Conservation (phyloP, 345 rosid species). For the Eucalyptus curtisii region DNA sequence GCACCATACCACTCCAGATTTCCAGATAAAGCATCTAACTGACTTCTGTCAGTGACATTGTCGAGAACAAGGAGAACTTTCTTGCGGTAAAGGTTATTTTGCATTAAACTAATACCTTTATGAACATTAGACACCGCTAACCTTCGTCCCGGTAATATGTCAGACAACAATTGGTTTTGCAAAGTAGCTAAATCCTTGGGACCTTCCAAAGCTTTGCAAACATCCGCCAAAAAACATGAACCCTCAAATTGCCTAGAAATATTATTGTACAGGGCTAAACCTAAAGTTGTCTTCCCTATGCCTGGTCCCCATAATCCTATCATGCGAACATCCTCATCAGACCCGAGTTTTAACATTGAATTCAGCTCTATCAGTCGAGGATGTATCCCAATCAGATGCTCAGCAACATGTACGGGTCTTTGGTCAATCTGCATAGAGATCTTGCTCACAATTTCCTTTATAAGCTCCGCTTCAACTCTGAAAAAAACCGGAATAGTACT, state of each 20-base stretch:
- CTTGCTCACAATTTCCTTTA: too few species aligned
- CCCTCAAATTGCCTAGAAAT: too few species aligned
- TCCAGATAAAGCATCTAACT: too few species aligned
- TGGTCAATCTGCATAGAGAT: too few species aligned
- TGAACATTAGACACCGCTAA: accelerated
- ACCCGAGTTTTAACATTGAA: background rate
- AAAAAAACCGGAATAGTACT: accelerated
- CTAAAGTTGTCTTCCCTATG: background rate
- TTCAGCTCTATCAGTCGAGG: accelerated
- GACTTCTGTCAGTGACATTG: accelerated
- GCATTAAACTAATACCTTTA: too few species aligned
- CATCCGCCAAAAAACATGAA: too few species aligned
- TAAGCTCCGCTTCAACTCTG: too few species aligned
- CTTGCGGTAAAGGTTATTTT: accelerated
- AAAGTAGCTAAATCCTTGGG: too few species aligned
- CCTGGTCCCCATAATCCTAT: background rate
- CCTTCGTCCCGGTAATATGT: accelerated
- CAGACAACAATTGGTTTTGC: too few species aligned
- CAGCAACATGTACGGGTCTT: too few species aligned
- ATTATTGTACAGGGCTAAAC: background rate
- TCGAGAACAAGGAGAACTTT: too few species aligned
- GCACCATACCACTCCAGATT: accelerated
- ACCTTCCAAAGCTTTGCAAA: accelerated
- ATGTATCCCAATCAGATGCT: too few species aligned
- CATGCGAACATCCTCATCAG: accelerated